phyloP scores from a whole-genome alignment of 345 rosid genomes.

The Microcos paniculata region DNA sequence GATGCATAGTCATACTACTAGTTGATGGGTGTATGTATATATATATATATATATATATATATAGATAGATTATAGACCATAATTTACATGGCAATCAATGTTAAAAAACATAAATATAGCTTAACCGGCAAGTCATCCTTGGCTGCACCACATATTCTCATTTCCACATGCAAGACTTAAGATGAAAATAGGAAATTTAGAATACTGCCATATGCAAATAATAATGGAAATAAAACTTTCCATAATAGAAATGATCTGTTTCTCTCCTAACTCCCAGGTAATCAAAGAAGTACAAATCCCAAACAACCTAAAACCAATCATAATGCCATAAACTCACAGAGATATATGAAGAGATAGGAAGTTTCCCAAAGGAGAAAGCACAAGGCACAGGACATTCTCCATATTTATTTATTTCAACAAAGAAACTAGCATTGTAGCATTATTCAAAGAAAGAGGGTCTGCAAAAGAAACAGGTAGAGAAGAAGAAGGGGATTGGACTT shows the following conservation, averaged over 20 bases:
- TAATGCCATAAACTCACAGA: not conserved
- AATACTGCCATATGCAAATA: not conserved
- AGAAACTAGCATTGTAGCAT: not conserved
- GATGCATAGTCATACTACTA: too few species aligned
- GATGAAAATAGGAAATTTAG: too few species aligned
- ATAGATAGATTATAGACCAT: not conserved
- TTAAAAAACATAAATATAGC: not conserved
- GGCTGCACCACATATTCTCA: conserved; percentile 54
- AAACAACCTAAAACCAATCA: conserved; percentile 10
- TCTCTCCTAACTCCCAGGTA: not conserved
- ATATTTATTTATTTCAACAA: conserved; percentile 1
- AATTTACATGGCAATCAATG: not conserved
- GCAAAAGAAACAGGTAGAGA: conserved; percentile 11
- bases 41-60: not conserved
- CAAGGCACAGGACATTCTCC: conserved; percentile 10
- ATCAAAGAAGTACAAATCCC: not conserved
- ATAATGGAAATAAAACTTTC: not conserved
- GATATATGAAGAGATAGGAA: not conserved
- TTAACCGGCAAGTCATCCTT: conserved; percentile 86
- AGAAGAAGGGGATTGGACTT: conserved; percentile 35
- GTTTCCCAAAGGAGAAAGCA: conserved; percentile 35
- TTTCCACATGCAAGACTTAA: conserved; percentile 56
- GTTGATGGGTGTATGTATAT: too few species aligned
- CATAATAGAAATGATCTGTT: not conserved
- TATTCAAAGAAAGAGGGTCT: not conserved